Evolutionary conservation across 768 basidiomycete species (phyloP), one percentile per base, ranked within the genome.

Genomic region (Tylopilus rubrobrunneus): DNA sequence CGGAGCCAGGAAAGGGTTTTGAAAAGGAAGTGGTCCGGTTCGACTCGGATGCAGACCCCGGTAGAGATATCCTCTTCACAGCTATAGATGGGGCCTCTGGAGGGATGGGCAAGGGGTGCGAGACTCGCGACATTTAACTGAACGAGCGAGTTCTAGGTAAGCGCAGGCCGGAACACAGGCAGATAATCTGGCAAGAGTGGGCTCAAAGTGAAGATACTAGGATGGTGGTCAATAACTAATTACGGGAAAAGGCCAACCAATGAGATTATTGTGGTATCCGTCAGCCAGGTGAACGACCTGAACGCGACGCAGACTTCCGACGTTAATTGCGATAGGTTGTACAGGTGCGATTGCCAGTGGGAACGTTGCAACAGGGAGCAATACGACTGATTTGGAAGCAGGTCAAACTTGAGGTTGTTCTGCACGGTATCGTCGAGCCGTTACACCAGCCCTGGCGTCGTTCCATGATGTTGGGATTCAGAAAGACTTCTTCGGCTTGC

Each of bases 1-100:
- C 10, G 89, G 86, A 12, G 77, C 81, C 52, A 94, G 74, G 62
- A 80, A 81, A 21, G 74, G 77, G 67, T 89, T 90, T 64, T 92
- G 92, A 63, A 91, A 94, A 37, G 81, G 70, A 86, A 92, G 27
- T 79, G 75, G 34, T 83, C 82, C 8, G 78, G 73, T 41, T 83
- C 81, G 7, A 87, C 80, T 57, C 89, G 78, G 41, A 90, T 71
- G 62, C 86, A 89, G 59, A 91, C 87, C 49, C 89, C 89, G 0
- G 84, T 85, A 42, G 86, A 81, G 40, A 89, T 74, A 57, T 83
- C 84, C 67, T 90, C 88, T 62, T 89, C 83, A 61, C 17, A 45
- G 23, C 7, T 28, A 14, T 37, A 31, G 19, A 44, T n/a, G 12
- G 21, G 11, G 33, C 11, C 29, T 52, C 55, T 36, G 19, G 40